These are phyloP conservation scores for Echeveria elegans DNA, from an alignment of 164 flowering plant species.

Conservation along the genomic window DNA sequence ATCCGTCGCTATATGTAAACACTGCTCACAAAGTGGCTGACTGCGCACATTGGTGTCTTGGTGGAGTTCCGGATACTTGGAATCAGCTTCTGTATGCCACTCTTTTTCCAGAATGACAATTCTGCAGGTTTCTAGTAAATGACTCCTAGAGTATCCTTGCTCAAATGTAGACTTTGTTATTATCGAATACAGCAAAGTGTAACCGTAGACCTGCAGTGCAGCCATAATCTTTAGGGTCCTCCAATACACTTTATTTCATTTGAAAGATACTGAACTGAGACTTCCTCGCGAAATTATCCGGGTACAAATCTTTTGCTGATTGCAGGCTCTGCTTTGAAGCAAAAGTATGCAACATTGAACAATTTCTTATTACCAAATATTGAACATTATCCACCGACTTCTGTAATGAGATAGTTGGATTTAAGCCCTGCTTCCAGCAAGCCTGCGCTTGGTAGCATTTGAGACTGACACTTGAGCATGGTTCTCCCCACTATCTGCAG, in stretches of 20 bases:
- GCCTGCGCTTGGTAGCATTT: conserved; percentile 60
- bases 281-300: neutral
- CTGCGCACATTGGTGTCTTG: conserved; percentile 24
- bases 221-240: too few relatives aligned
- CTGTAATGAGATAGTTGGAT: neutral
- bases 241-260: neutral
- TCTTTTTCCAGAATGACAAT: too few relatives aligned
- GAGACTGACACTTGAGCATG: conserved; percentile 56
- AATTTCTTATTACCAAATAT: neutral
- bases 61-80: conserved; percentile 25
- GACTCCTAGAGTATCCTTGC: too few relatives aligned
- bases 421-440: conserved; percentile 46
- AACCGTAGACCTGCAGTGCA: too few relatives aligned
- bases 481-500: conserved; percentile 24
- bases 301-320: neutral
- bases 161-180: too few relatives aligned
- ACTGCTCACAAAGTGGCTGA: conserved; percentile 9
- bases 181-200: too few relatives aligned
- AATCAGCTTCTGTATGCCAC: conserved; percentile 5
- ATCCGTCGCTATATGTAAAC: conserved; percentile 14
- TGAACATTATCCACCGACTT: neutral
- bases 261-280: neutral
- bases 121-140: too few relatives aligned
- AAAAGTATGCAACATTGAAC: neutral
- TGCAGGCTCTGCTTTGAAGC: neutral